These are phyloP conservation scores for Aspergillus carbonarius DNA, from an alignment of 2,329 filamentous ascomycete species.

Conservation along the genomic window DNA sequence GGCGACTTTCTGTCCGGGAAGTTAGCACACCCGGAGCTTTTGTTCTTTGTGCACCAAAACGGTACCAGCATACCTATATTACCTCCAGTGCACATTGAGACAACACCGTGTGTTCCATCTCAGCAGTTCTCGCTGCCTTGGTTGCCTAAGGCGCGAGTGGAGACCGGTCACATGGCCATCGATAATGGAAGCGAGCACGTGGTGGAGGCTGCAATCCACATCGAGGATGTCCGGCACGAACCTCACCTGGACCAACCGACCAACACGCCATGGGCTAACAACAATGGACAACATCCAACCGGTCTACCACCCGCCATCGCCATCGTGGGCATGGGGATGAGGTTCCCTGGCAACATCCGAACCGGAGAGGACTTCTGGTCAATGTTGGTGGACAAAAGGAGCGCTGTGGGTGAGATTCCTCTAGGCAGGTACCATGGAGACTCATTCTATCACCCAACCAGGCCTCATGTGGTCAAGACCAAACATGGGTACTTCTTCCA, in stretches of 20 bases:
- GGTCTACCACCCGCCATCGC: conserved; percentile 15
- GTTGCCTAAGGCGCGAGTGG: not conserved
- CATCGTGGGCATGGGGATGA: conserved; percentile 25
- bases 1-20: not conserved
- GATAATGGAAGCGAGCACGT: not conserved
- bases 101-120: too few relatives aligned
- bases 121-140: not conserved
- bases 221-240: not conserved
- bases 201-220: not conserved
- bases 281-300: not conserved
- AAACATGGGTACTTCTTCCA: conserved; percentile 32
- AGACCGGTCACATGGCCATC: not conserved
- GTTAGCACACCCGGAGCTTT: not conserved
- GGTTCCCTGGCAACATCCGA: conserved; percentile 22
- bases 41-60: not conserved
- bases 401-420: conserved; percentile 23
- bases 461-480: conserved; percentile 9
- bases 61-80: not conserved
- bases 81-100: not conserved
- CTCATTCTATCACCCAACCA: conserved; percentile 21
- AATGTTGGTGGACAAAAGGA: conserved; percentile 21
- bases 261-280: not conserved
- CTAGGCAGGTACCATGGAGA: conserved; percentile 25
- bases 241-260: not conserved
- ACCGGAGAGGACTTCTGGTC: conserved; percentile 22